phyloP scores from a whole-genome alignment of 2,329 filamentous ascomycete genomes.

The Cladophialophora immunda region DNA sequence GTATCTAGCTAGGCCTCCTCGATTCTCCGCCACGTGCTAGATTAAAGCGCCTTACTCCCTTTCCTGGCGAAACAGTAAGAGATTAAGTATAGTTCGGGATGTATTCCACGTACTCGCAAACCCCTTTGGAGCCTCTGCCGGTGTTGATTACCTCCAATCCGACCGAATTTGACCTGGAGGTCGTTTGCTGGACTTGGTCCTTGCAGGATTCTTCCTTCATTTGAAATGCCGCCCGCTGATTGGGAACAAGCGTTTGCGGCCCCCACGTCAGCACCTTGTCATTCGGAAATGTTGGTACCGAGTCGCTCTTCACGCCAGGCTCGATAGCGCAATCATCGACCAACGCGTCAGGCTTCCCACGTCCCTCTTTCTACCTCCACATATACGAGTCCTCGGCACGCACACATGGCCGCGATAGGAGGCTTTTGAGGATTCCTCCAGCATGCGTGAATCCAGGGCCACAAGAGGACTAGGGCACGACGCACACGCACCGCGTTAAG shows the following conservation, averaged over 20 bases:
- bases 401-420: not conserved
- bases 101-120: too few species aligned
- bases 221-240: not conserved
- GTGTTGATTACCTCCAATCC: not conserved
- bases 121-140: too few species aligned
- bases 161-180: not conserved
- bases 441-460: not conserved
- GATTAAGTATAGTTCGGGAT: too few species aligned
- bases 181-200: not conserved
- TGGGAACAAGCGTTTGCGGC: not conserved
- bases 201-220: not conserved
- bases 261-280: not conserved
- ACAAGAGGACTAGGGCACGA: not conserved
- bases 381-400: not conserved
- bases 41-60: too few species aligned
- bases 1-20: too few species aligned
- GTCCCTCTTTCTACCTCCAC: not conserved
- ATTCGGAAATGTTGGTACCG: not conserved
- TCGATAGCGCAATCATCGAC: not conserved
- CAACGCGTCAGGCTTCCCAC: not conserved
- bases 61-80: too few species aligned
- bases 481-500: not conserved
- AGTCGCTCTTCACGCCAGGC: not conserved
- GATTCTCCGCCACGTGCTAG: too few species aligned
- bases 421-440: too few species aligned